phyloP scores from a whole-genome alignment of 129 eudicot genomes.

The Kitagawia praeruptora region DNA sequence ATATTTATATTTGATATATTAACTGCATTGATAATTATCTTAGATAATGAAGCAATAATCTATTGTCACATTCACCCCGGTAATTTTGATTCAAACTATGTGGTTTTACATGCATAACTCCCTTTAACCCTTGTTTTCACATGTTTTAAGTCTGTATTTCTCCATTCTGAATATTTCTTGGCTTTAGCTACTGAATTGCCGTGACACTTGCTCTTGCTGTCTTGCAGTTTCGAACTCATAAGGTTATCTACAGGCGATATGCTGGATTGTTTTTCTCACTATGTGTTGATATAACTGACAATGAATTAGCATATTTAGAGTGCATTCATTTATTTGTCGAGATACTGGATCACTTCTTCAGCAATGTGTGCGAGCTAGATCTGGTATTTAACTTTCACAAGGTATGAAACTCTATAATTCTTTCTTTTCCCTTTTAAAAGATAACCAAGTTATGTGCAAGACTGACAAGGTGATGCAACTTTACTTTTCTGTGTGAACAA shows the following conservation, averaged over 20 bases:
- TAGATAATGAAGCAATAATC: background rate
- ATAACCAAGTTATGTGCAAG: background rate
- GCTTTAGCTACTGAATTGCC: background rate
- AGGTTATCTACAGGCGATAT: constrained; percentile 86
- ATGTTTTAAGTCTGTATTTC: background rate
- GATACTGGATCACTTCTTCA: constrained; percentile 89
- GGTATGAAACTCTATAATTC: constrained; percentile 29
- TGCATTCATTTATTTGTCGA: constrained; percentile 85
- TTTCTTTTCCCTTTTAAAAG: background rate
- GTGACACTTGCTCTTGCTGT: background rate
- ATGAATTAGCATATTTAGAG: constrained; percentile 77
- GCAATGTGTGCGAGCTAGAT: constrained; percentile 91
- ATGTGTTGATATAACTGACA: constrained; percentile 86
- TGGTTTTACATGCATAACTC: background rate
- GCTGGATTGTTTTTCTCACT: constrained; percentile 91
- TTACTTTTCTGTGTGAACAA: background rate
- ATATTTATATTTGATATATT: background rate
- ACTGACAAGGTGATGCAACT: background rate
- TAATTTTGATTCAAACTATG: background rate
- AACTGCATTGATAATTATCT: background rate
- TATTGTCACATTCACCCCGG: background rate
- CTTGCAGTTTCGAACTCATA: constrained; percentile 90
- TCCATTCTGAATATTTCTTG: background rate
- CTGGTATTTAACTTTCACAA: constrained; percentile 88
- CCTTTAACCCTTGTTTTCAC: background rate